phyloP scores from a whole-genome alignment of 306 rosid genomes.

The Trifolium repens region DNA sequence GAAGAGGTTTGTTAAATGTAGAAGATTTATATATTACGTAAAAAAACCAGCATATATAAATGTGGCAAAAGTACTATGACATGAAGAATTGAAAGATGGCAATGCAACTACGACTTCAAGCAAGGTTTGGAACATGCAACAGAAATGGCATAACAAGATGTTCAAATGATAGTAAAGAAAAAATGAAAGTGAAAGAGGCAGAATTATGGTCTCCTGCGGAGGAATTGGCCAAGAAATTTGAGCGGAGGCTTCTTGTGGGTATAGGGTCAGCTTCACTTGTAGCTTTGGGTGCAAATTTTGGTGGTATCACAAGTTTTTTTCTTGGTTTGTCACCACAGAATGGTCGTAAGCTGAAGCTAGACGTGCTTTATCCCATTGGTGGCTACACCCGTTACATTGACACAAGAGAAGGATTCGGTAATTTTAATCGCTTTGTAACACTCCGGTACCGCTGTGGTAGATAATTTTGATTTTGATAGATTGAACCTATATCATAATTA shows the following conservation, averaged over 20 bases:
- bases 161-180: constrained; percentile 37
- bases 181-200: constrained; percentile 41
- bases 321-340: constrained; percentile 70
- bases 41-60: not conserved
- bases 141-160: constrained; percentile 39
- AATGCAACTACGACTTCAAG: constrained; percentile 38
- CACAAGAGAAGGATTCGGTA: constrained; percentile 80
- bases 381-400: constrained; percentile 87
- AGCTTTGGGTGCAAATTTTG: constrained; percentile 82
- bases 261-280: constrained; percentile 80
- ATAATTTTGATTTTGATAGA: too few relatives aligned
- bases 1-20: not conserved
- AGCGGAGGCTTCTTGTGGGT: constrained; percentile 69
- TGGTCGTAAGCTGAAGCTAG: constrained; percentile 69
- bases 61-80: not conserved
- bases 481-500: too few relatives aligned
- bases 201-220: constrained; percentile 41
- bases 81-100: constrained; percentile 40
- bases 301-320: constrained; percentile 76
- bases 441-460: too few relatives aligned
- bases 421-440: constrained; percentile 22
- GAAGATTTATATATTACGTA: not conserved
- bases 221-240: constrained; percentile 55
- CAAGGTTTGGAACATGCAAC: constrained; percentile 47
- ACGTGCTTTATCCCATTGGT: constrained; percentile 71